Base-by-base conservation (phyloP, 352 stramenopile genomes). In the Hyaloperonospora arabidopsidis region DNA sequence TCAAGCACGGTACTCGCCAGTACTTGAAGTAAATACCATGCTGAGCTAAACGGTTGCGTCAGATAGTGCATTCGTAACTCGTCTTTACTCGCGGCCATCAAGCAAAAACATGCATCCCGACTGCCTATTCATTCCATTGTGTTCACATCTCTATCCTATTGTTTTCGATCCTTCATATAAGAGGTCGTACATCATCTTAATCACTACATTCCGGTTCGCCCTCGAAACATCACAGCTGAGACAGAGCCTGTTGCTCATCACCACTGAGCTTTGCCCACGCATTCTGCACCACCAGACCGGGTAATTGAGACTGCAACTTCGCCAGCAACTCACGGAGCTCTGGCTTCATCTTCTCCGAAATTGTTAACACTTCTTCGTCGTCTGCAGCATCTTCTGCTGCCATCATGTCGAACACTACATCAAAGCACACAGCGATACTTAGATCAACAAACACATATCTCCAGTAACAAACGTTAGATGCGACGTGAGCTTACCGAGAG, bases 211-310 rank as follows among this genome's bases (percentile, higher is more conserved):
- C 25, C 3, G 7, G 3, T 29, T 29, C 3, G 25, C 25, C 7
- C 25, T 29, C 25, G 25, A 18, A 51, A 38, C 22, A 12, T 72
- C 72, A 84, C 36, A 91, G 64, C 56, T 81, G 67, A 46, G 76
- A 72, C 21, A 93, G 73, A 38, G 70, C 77, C 39, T 86, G 64
- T 61, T 93, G 80, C 52, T 89, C 76, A 22, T 88, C 70, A 47
- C 65, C 66, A 32, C 75, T 84, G 48, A 93, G 75, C 47, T 74
- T 73, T 22, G 70, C 64, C 80, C 80, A 93, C 12, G 79, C 83
- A 6, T 52, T 68, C 52, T 92, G 79, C 40, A 91, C 68, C 23
- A 84, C 76, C 2, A 59, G 49, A 28, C 65, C 59, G 40, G 83
- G 78, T 40, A 89, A 55, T 50, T 87, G 74, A 49, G 73, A 59